Evolutionary conservation across 306 rosid genomes (phyloP), one percentile per base, ranked within the genome.

Genomic region (Pyrus pyrifolia): DNA sequence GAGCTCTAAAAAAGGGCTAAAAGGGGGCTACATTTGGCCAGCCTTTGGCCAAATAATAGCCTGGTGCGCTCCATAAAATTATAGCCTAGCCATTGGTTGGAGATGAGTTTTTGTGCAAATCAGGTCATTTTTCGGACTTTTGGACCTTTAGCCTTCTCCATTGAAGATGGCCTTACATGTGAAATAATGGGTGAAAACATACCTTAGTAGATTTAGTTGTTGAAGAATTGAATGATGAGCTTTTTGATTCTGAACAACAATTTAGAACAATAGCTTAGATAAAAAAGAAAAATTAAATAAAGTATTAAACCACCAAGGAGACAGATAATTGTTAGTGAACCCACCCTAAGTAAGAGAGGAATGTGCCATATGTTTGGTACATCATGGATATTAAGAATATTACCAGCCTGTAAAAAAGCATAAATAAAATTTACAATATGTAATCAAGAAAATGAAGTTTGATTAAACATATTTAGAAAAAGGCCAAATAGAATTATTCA

Each of bases 301-400:
- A 64, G 55, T 66, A 77, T 19, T 75, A 84, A 59, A 72, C 60
- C 81, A 82, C 31, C 57, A 30, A 58, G 23, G 44, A 80, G 76
- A 70, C 70, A 77, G 78, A 58, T 29, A 67, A 44, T 60, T 25
- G 22, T 29, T 70, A 83, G 58, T 33, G 52, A 86, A 58, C 97
- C 81, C 77, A 95, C 99, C 93, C 89, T 84, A 58, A 95, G 97
- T 81, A 92, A 88, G 78, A 95, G 93, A 83, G 99, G 99, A 76
- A 95, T 15, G 45, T 95, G 98, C 99, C 99, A 95, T 83, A 95
- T 95, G 85, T 95, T 95, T 83, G 99, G 99, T 74, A 95, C 98
- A 72, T 95, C 99, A 79, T 95, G 97, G 76, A 95, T 82, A 81
- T 92, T 92, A 81, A 95, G 91, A 83, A 95, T 91, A 85, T 95